phyloP scores from a whole-genome alignment of 345 rosid genomes.

The Toxicodendron radicans region DNA sequence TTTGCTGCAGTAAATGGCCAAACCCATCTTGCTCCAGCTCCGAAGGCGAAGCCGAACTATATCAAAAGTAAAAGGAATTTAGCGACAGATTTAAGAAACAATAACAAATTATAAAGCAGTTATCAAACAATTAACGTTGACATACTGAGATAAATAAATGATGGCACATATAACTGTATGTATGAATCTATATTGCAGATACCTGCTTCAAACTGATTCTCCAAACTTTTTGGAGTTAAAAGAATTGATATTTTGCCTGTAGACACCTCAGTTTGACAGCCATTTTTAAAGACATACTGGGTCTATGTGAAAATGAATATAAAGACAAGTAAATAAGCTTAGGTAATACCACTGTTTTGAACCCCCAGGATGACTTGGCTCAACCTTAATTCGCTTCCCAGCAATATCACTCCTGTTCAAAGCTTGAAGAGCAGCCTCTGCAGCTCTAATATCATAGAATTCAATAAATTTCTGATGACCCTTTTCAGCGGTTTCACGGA shows the following conservation, averaged over 20 bases:
- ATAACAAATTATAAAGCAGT: not conserved
- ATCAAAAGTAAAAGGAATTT: conserved; percentile 17
- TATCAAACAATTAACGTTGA: not conserved
- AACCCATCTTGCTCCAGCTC: conserved; percentile 38
- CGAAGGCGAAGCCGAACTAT: conserved; percentile 36
- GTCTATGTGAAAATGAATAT: not conserved
- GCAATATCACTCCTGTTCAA: conserved; percentile 35
- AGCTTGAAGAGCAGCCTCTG: conserved; percentile 40
- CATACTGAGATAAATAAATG: not conserved
- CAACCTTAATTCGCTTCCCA: conserved; percentile 39
- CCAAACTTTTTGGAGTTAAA: not conserved
- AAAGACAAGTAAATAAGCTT: not conserved
- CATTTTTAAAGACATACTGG: not conserved
- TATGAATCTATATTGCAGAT: no score
- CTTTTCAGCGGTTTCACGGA: conserved; percentile 28
- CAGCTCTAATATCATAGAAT: conserved; percentile 43
- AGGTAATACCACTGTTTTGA: conserved; percentile 14
- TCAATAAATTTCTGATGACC: conserved; percentile 37
- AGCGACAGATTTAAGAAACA: conserved; percentile 12
- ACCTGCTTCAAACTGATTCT: not conserved
- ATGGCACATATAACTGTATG: not conserved
- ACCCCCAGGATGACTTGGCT: conserved; percentile 26
- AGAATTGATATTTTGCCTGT: not conserved
- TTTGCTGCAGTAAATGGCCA: conserved; percentile 29
- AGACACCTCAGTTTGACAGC: not conserved